phyloP scores from a whole-genome alignment of 306 rosid genomes.

The Arachis stenosperma region DNA sequence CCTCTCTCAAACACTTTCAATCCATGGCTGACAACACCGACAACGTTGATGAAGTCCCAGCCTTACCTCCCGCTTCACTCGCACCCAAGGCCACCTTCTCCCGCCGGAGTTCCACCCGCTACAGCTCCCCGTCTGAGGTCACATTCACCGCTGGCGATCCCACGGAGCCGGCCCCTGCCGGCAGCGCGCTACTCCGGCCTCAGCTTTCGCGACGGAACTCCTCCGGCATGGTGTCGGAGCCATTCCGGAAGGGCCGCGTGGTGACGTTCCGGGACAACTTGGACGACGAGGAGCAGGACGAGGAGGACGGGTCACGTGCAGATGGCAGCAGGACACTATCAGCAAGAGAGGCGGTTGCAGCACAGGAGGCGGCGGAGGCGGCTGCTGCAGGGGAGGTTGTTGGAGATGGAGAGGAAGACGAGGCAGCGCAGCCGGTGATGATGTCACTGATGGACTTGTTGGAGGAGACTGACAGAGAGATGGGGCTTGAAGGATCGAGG shows the following conservation, averaged over 20 bases:
- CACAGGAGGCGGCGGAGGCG: slow-evolving; percentile 48
- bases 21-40: slow-evolving; percentile 19
- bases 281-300: slow-evolving; percentile 41
- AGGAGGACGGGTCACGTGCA: background rate
- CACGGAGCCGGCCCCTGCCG: background rate
- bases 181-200: slow-evolving; percentile 37
- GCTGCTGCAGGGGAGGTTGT: slow-evolving; percentile 23
- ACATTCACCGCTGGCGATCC: background rate
- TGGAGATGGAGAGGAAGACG: background rate
- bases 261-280: slow-evolving; percentile 34
- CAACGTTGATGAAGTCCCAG: background rate
- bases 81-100: background rate
- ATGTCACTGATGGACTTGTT: slow-evolving; percentile 90
- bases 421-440: slow-evolving; percentile 42
- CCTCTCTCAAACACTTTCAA: slow-evolving; percentile 24
- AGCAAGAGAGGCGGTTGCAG: slow-evolving; percentile 46
- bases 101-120: slow-evolving; percentile 36
- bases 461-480: slow-evolving; percentile 72
- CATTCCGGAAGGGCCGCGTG: slow-evolving; percentile 36
- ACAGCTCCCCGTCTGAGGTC: background rate
- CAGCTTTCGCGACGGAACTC: slow-evolving; percentile 50
- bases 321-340: slow-evolving; percentile 43
- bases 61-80: background rate
- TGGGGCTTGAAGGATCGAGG: slow-evolving; percentile 64
- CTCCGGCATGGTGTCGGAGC: slow-evolving; percentile 29